These are phyloP conservation scores for Neotropicomus parvogracilis DNA, from an alignment of 1,284 basidiomycete genomes.

Conservation along the genomic window DNA sequence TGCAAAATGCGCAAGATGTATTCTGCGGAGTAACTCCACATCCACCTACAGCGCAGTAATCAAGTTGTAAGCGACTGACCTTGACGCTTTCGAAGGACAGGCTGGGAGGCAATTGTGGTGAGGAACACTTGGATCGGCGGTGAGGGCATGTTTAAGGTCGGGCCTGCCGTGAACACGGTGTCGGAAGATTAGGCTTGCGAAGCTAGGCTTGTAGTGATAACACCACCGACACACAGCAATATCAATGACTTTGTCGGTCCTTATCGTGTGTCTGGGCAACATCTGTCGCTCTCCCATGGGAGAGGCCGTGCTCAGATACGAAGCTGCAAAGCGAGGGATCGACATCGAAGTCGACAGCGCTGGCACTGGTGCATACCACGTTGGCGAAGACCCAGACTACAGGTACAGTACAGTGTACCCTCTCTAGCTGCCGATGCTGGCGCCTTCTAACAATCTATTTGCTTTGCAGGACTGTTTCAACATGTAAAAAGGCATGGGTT, in stretches of 20 bases:
- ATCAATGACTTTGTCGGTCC: conserved; percentile 42
- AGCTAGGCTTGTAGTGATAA: neutral
- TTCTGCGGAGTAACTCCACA: conserved; percentile 40
- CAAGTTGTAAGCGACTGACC: conserved; percentile 35
- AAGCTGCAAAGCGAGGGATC: conserved; percentile 59
- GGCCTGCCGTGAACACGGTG: too few species aligned
- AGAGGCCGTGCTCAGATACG: conserved; percentile 60
- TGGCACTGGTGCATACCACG: conserved; percentile 70
- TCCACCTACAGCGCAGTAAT: neutral
- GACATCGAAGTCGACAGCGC: conserved; percentile 67
- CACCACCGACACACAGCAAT: neutral
- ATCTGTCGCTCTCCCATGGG: conserved; percentile 81
- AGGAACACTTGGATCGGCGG: conserved; percentile 78
- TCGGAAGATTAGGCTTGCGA: too few species aligned
- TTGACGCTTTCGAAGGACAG: conserved; percentile 70
- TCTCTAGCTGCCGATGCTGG: conserved; percentile 1
- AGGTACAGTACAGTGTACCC: too few species aligned
- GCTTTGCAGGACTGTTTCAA: conserved; percentile 49
- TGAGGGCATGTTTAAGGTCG: conserved; percentile 60
- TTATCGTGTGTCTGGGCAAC: conserved; percentile 75
- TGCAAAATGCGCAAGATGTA: conserved; percentile 73
- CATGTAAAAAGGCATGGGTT: conserved; percentile 55
- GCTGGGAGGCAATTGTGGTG: conserved; percentile 81
- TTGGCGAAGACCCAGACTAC: conserved; percentile 69
- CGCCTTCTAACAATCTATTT: neutral